Percentiles rank a stretch among this genome's conserved stretches.
phyloP scores from a whole-genome alignment of 805 yeast species.

The Priceomyces melissophilus region DNA sequence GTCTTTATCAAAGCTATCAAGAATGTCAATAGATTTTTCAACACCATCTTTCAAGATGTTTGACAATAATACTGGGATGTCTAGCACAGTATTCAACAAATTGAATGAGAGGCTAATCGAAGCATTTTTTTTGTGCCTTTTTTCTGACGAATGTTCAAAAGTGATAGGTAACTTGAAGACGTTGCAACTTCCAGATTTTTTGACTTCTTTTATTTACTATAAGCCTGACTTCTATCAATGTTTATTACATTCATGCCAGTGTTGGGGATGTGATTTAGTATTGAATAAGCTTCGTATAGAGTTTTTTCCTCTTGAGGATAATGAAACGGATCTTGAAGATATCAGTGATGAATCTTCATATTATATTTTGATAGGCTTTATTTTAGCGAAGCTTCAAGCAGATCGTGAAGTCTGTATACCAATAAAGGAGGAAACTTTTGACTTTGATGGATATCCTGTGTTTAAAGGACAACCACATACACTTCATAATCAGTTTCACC shows the following conservation, averaged over 20 bases:
- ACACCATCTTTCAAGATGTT: conserved; percentile 38
- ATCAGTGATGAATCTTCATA: conserved; percentile 25
- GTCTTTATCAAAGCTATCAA: conserved; percentile 18
- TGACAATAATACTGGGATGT: conserved; percentile 27
- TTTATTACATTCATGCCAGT: conserved; percentile 33
- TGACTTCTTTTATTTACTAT: conserved; percentile 35
- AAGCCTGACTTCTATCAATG: conserved; percentile 33
- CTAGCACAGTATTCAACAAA: conserved; percentile 26
- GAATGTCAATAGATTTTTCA: conserved; percentile 29
- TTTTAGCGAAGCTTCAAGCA: conserved; percentile 31
- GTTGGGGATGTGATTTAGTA: conserved; percentile 32
- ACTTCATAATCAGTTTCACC: conserved; percentile 29
- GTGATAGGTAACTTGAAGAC: conserved; percentile 16
- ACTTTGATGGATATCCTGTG: conserved; percentile 26
- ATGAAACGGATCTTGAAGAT: conserved; percentile 7
- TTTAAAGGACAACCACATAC: conserved; percentile 35
- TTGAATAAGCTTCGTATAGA: conserved; percentile 17
- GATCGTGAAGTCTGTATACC: conserved; percentile 37
- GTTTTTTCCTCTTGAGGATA: conserved; percentile 21
- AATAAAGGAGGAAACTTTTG: conserved; percentile 21
- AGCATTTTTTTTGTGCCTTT: conserved; percentile 30
- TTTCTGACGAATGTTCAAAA: conserved; percentile 8
- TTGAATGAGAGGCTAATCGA: conserved; percentile 33
- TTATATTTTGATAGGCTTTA: conserved; percentile 30
- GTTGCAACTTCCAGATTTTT: conserved; percentile 31